phyloP scores from a whole-genome alignment of 371 early-diverging fungal species.

The Mucor racemosus region DNA sequence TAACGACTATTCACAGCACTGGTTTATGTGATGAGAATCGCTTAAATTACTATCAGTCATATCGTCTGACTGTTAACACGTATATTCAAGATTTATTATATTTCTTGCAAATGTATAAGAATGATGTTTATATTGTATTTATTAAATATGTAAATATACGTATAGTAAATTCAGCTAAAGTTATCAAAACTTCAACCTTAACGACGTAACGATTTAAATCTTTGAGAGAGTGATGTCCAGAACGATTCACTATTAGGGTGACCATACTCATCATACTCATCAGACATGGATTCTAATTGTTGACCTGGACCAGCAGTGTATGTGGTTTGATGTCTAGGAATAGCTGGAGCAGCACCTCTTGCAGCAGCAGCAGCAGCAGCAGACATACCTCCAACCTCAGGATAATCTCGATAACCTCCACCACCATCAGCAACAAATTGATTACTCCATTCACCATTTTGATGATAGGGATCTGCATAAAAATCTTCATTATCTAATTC shows the following conservation, averaged over 20 bases:
- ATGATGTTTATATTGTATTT: no score
- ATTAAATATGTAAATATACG: no score
- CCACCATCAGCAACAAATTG: background rate
- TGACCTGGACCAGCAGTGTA: conserved; percentile 4
- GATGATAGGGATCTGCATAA: conserved; percentile 25
- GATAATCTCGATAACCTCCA: background rate
- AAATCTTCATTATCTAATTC: conserved; percentile 25
- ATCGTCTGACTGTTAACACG: no score
- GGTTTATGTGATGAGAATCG: no score
- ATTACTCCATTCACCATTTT: conserved; percentile 3
- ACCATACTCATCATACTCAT: conserved; percentile 28
- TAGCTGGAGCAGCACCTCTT: background rate
- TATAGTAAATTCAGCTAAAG: background rate
- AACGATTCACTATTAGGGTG: conserved; percentile 6
- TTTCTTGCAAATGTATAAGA: no score
- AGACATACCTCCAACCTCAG: background rate
- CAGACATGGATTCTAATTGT: conserved; percentile 1
- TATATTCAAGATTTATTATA: no score
- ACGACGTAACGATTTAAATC: conserved; percentile 28
- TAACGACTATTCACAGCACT: no score
- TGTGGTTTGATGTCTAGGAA: conserved; percentile 2
- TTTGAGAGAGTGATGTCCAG: conserved; percentile 13
- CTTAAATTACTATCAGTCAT: no score
- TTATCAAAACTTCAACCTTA: background rate
- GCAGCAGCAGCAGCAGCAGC: background rate